Evolutionary conservation across 1,139 yeast genomes (phyloP), one percentile per base, ranked within the genome.

Genomic region (Insectozyma bohioensis): DNA sequence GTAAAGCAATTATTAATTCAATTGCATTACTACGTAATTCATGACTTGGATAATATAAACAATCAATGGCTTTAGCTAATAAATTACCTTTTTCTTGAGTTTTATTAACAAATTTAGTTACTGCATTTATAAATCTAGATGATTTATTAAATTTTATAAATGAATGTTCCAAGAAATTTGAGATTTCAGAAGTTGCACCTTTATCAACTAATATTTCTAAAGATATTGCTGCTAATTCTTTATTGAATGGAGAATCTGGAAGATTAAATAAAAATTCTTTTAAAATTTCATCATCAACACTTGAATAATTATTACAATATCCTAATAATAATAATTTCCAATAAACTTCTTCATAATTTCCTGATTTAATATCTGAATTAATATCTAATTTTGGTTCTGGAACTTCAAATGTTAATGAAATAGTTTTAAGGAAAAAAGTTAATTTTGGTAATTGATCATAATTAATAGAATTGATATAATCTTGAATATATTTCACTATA

Each of bases 1-100:
- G 37, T 4, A 74, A 38, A 1, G 57, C 51, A 4, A 55, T 48
- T 5, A 73, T 43, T 31, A 78, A 53, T 17, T 63, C 57, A 22
- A 78, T 52, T 1, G 85, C 60, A 25, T 53, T 58, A 12, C 58
- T 46, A 40, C 87, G 71, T n/a, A 73, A 50, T 2, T 57, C 58
- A 33, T 67, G 74, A 36, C 70, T 67, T 2, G 82, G 72, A 5
- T 67, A 52, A 7, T 61, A 44, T 33, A 80, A 49, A 45, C 76
- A 76, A 4, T 58, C 50, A 3, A 49, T 36, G 10, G 41, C 41
- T 5, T 28, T 67, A 52, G 34, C 56, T 48, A 61, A 25, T 39
- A 51, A 29, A 11, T 34, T 28, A 20, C 56, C 41, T 5, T 32
- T 23, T 6, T 17, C 10, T 9, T 12, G 16, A 9, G 28, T 12